A percentile compares a stretch with the other conserved stretches of the same genome.
These are phyloP conservation scores for Chytriomyces sp. DNA, from an alignment of 192 early-diverging fungal genomes.

Conservation along the genomic window DNA sequence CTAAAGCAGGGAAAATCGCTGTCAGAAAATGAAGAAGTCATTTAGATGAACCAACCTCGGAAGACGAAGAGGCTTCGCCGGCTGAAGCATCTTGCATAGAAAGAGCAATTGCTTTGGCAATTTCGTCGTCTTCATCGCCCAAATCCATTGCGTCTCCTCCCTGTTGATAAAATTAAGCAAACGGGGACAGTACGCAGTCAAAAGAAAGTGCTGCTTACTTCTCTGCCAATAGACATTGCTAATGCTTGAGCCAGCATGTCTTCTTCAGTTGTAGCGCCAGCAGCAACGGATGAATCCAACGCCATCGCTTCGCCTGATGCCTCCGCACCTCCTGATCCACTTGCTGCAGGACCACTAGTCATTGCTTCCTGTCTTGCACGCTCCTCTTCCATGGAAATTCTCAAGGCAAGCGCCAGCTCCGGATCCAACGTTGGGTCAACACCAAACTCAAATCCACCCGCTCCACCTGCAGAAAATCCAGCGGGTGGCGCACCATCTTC, in stretches of 20 bases:
- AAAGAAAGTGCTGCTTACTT: constrained; percentile 14
- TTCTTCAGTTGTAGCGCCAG: constrained; percentile 54
- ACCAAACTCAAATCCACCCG: constrained; percentile 87
- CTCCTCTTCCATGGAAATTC: constrained; percentile 97
- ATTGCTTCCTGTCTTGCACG: constrained; percentile 81
- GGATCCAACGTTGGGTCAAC: constrained; percentile 94
- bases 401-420: constrained; percentile 89
- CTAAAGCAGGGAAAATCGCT: background rate
- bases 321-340: constrained; percentile 6
- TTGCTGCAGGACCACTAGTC: constrained; percentile 20
- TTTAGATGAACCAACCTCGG: constrained; percentile 23
- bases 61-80: background rate
- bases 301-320: constrained; percentile 42
- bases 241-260: constrained; percentile 71
- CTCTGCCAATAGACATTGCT: constrained; percentile 73
- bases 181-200: constrained; percentile 6
- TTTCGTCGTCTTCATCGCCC: constrained; percentile 28
- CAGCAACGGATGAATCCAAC: constrained; percentile 42
- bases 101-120: constrained; percentile 28
- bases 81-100: constrained; percentile 20
- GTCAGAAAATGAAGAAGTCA: background rate
- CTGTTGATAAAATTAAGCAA: constrained; percentile 9
- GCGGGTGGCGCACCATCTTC: constrained; percentile 79
- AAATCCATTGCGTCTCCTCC: constrained; percentile 20
- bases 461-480: constrained; percentile 64